Base-by-base conservation (phyloP, 805 yeast genomes). In the Zygotorulaspora sp. region DNA sequence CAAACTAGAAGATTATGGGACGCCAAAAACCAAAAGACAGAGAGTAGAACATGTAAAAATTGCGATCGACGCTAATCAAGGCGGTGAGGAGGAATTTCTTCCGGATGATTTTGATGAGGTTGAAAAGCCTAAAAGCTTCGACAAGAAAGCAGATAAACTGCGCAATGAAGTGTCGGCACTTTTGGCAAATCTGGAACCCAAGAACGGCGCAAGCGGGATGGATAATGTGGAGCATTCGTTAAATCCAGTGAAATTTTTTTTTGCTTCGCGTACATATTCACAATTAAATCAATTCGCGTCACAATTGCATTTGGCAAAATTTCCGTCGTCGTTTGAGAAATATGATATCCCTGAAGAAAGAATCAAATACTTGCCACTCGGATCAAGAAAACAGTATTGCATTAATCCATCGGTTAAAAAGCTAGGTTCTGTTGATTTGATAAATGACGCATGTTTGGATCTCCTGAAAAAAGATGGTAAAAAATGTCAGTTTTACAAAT, bases 231-330 rank as follows among this genome's bases (percentile, higher is more conserved):
- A 45, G 45, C 30, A 58, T 44, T 40, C 51, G 7, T 50, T 47
- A 6, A 61, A 63, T 13, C 61, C 75, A 0, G 51, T 66, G 1
- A 74, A 78, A 48, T 75, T 89, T 1, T 75, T 63, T 48, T 88
- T 79, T 54, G 71, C 95, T 0, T 86, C 96, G 2, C 67, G 97
- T 59, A 89, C 97, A 0, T 97, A 89, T 53, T 85, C 96, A 0
- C 97, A 89, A 56, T 65, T 89, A 30, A 68, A 70, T 24, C 97
- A 89, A 54, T 84, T 89, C 53, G 75, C 87, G 0, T 72, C 75
- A 11, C 96, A 90, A 49, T 61, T 89, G 25, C 56, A 67, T 30
- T 52, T 82, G 16, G 77, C 94, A 0, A 45, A 62, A 0, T 80
- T 86, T 40, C 81, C 83, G 2, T 72, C 94, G 0, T 74, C 88